Base-by-base conservation (phyloP, 768 basidiomycete species). In the Mycena chlorophos region DNA sequence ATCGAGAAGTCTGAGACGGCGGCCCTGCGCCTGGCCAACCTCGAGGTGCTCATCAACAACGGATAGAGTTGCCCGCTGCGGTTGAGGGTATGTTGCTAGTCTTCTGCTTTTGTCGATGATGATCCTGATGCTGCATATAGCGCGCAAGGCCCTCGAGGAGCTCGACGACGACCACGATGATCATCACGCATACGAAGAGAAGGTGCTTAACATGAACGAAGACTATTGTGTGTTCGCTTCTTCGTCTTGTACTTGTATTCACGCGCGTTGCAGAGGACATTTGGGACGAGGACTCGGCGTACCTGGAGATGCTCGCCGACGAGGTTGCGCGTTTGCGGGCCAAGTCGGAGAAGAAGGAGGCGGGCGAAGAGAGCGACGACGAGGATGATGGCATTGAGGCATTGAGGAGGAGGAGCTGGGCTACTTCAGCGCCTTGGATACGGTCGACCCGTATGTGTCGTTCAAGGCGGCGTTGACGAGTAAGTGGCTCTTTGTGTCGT, bases 241-340 rank as follows among this genome's bases (percentile, higher is more conserved):
- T 40, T 49, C 19, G 13, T 5, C 25, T 51, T 0, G 10, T 49
- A 48, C 29, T 45, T 28, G 53, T 52, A 29, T n/a, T 53, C 46
- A 56, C 45, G 56, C 62, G 55, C 34, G n/a, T n/a, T 39, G 52
- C 57, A 86, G 91, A 90, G 66, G 93, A 95, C 68, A 90, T 94
- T 16, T 93, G 88, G 86, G 92, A 94, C 64, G 87, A 90, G 55
- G 90, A 93, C 63, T 91, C 91, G 6, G 89, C 88, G 5, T 95
- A 94, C 67, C 77, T 93, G 42, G 91, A 94, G 68, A 74, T 92
- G 79, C 80, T 95, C 29, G 92, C 91, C 5, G 83, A 84, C 62
- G 88, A 94, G n/a, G n/a, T n/a, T 43, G 85, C 83, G 28, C 87
- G 91, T 51, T 78, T 90, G 56, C 82, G 89, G 58, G 81, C 84